A percentile compares a stretch with the other conserved stretches of the same genome.
These are phyloP conservation scores for Panicum virgatum DNA, from an alignment of 202 grass and related monocot species.

Conservation along the genomic window DNA sequence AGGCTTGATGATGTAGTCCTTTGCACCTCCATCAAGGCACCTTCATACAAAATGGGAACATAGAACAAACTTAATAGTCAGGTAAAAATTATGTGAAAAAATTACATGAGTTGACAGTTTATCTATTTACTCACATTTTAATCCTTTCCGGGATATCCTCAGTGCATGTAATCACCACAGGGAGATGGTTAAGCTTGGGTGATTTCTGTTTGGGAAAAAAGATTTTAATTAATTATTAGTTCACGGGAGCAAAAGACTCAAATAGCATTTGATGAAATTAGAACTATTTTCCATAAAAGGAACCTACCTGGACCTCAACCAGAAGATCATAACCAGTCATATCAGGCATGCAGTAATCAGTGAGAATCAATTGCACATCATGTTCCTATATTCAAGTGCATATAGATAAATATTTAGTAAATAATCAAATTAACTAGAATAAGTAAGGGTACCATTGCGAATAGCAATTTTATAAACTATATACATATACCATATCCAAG, in stretches of 20 bases:
- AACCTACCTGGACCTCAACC: neutral
- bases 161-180: too few species aligned
- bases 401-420: too few species aligned
- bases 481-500: too few species aligned
- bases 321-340: too few species aligned
- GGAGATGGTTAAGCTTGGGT: neutral
- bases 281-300: neutral
- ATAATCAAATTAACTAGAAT: too few species aligned
- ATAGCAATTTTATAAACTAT: too few species aligned
- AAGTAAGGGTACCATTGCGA: too few species aligned
- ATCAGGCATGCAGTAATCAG: too few species aligned
- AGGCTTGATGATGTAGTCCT: slow-evolving; percentile 12
- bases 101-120: neutral
- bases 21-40: slow-evolving; percentile 24
- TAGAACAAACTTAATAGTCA: neutral
- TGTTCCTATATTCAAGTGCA: too few species aligned
- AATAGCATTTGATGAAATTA: neutral
- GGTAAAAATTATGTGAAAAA: neutral
- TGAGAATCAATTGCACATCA: too few species aligned
- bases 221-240: neutral
- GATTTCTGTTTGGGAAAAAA: neutral
- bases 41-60: neutral
- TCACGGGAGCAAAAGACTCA: neutral
- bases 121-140: too few species aligned
- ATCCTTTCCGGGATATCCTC: too few species aligned